A percentile compares a stretch with the other conserved stretches of the same genome.
phyloP scores from a whole-genome alignment of 202 grass and related monocot genomes.

The Dendrocalamus latiflorus region DNA sequence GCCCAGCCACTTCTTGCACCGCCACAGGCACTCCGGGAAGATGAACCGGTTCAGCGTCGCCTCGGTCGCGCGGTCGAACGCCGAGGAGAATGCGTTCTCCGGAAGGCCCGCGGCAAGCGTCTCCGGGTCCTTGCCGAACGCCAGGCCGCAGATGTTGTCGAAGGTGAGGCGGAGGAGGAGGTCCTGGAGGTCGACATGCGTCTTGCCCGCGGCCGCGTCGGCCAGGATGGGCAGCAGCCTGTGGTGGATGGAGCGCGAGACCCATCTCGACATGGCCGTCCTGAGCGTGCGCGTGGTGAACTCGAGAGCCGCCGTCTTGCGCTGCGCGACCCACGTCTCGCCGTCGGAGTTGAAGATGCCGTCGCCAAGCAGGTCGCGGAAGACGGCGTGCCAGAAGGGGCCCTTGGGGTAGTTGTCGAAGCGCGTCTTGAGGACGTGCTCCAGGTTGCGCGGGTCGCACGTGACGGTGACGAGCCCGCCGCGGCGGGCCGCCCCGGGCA shows the following conservation, averaged over 20 bases:
- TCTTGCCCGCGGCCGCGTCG: slow-evolving; percentile 24
- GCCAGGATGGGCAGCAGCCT: slow-evolving; percentile 70
- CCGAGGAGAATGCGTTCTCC: slow-evolving; percentile 75
- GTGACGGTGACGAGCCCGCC: slow-evolving; percentile 88
- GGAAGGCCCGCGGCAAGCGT: slow-evolving; percentile 81
- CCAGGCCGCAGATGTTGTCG: slow-evolving; percentile 93
- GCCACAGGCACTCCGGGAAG: slow-evolving; percentile 86
- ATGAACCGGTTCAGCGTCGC: slow-evolving; percentile 85
- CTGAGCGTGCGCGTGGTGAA: slow-evolving; percentile 89
- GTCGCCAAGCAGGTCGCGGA: slow-evolving; percentile 79
- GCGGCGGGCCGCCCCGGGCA: slow-evolving; percentile 72
- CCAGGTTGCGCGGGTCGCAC: slow-evolving; percentile 90
- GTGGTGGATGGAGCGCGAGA: slow-evolving; percentile 75
- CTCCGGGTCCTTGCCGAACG: slow-evolving; percentile 85
- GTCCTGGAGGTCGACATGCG: slow-evolving; percentile 75
- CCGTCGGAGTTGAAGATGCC: slow-evolving; percentile 99
- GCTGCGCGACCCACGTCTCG: slow-evolving; percentile 80
- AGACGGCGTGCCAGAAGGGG: slow-evolving; percentile 92
- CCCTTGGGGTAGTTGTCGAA: slow-evolving; percentile 99
- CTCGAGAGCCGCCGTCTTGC: slow-evolving; percentile 84
- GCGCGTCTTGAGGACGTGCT: slow-evolving; percentile 84
- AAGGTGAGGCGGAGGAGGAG: slow-evolving; percentile 93
- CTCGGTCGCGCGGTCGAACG: slow-evolving; percentile 93
- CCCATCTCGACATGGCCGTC: slow-evolving; percentile 79
- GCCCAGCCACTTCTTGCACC: slow-evolving; percentile 79